Percentiles rank a stretch among this genome's conserved stretches.
These are phyloP conservation scores for Hapsidospora chrysogenum DNA, from an alignment of 495 filamentous ascomycete genomes.

Conservation along the genomic window DNA sequence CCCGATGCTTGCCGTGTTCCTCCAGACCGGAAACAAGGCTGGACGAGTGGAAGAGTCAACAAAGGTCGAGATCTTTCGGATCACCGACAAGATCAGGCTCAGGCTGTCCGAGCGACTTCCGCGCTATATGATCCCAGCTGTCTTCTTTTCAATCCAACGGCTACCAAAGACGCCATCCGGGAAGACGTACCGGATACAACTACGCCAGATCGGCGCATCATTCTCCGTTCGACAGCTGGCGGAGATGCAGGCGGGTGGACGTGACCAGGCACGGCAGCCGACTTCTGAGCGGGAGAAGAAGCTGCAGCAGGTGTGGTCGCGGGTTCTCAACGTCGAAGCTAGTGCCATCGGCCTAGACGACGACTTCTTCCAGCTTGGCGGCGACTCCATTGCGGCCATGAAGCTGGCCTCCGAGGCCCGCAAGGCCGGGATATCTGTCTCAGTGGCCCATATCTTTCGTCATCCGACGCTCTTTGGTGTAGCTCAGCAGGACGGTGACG, in stretches of 20 bases:
- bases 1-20: background rate
- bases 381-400: constrained; percentile 57
- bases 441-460: constrained; percentile 35
- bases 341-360: constrained; percentile 32
- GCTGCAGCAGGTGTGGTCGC: background rate
- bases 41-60: no score
- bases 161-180: background rate
- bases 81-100: no score
- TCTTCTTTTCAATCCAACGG: constrained; percentile 1
- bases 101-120: constrained; percentile 3
- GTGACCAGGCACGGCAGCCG: background rate
- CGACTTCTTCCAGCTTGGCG: constrained; percentile 46
- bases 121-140: constrained; percentile 8
- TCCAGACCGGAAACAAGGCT: background rate
- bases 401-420: constrained; percentile 43
- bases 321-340: background rate
- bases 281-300: background rate
- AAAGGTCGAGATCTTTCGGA: background rate
- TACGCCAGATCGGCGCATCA: background rate
- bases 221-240: background rate
- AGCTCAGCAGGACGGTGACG: no score
- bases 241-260: background rate
- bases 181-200: background rate
- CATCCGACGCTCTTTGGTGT: no score
- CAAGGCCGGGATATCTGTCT: constrained; percentile 30